Evolutionary conservation across 2,329 filamentous ascomycete species (phyloP), one percentile per base, ranked within the genome.

Genomic region (Microascus cirrosus): DNA sequence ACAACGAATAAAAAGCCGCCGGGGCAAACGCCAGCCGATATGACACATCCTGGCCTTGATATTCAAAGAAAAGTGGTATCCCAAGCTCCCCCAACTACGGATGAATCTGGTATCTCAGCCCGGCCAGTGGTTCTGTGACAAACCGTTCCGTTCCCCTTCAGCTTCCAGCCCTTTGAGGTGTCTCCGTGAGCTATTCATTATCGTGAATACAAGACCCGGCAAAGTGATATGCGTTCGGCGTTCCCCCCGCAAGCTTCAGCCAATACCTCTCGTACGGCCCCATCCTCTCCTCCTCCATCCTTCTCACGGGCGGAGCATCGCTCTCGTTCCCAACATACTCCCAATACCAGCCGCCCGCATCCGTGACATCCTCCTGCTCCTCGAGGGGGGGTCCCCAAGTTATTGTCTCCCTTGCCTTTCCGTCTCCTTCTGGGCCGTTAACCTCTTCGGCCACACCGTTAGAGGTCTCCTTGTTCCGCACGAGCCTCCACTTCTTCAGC

Each of bases 181-280:
- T 22, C n/a, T 12, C 45, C n/a, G 45, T 3, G 20, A 24, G 11
- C 22, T 20, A 50, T 11, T 22, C 45, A 8, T 50, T 8, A 8
- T 50, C 45, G 28, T 32, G 28, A 32, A 8, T 4, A 13, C 45
- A 24, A 2, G 45, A 10, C 20, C 11, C 45, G 18, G 51, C 51
- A 53, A 53, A 53, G 51, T 57, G 36, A 32, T 57, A 57, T n/a
- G 55, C 71, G 52, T 76, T 74, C 3, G 75, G 72, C 15, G 63
- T 66, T 1, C 77, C 76, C 0, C 71, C 72, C 20, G 75, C 70
- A 62, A 80, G 59, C 50, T 71, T 66, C 15, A 82, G 63, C 18
- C 82, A 60, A 60, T 76, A 74, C 53, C 73, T 66, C 65, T 83
- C 79, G 65, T 76, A 82, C 1, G 76, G 78, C 0, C 79, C 79